Percentiles rank a stretch among this genome's conserved stretches.
These are phyloP conservation scores for Epichloe gansuensis DNA, from an alignment of 2,329 filamentous ascomycete species.

Conservation along the genomic window DNA sequence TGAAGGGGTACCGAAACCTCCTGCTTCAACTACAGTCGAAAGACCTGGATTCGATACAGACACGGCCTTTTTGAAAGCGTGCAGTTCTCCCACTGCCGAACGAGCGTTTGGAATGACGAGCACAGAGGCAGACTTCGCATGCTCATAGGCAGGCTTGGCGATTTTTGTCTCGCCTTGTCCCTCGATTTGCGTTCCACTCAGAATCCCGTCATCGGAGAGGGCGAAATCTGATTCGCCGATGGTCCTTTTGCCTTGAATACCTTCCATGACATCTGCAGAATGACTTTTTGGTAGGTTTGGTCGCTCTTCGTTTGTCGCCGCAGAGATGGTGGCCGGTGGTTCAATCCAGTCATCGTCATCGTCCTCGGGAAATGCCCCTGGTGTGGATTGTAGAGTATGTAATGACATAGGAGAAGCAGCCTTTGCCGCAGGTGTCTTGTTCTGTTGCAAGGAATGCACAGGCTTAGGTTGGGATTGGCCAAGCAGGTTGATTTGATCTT, in stretches of 20 bases:
- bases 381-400: constrained; percentile 29
- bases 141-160: constrained; percentile 6
- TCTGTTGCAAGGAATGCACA: constrained; percentile 22
- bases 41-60: constrained; percentile 46
- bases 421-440: constrained; percentile 19
- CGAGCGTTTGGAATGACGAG: constrained; percentile 32
- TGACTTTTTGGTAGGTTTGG: constrained; percentile 47
- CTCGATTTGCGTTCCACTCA: background rate
- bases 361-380: constrained; percentile 48
- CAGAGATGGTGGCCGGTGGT: constrained; percentile 27
- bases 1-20: constrained; percentile 32
- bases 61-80: constrained; percentile 42
- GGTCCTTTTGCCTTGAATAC: constrained; percentile 34
- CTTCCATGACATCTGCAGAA: constrained; percentile 49
- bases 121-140: constrained; percentile 32
- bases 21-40: constrained; percentile 33
- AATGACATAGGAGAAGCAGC: constrained; percentile 17
- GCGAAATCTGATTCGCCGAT: constrained; percentile 30
- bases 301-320: constrained; percentile 22
- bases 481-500: constrained; percentile 76
- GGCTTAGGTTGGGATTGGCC: constrained; percentile 42
- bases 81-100: constrained; percentile 10
- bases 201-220: constrained; percentile 4
- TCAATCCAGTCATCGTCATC: constrained; percentile 53
- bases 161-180: background rate